Base-by-base conservation (phyloP, 169 alveolate genomes). In the Ichthyophthirius multifiliis region DNA sequence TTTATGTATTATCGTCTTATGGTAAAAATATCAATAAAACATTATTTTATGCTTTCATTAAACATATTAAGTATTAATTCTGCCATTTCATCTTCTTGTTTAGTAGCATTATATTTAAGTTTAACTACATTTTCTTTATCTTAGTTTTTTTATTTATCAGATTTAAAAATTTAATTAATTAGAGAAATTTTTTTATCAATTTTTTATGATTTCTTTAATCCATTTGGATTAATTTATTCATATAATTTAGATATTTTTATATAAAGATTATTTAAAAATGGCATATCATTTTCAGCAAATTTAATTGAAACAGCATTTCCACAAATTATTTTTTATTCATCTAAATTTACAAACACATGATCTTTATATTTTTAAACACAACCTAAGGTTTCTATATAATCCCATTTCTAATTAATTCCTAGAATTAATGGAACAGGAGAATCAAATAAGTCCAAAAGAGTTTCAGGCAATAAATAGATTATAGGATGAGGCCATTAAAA, bases 401-500 rank as follows among this genome's bases (percentile, higher is more conserved):
- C 12, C n/a, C 35, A 27, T 1, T 47, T 13, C 3, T 67, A 16
- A 18, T 67, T 67, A 1, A 67, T 30, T 39, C 77, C 77, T 30
- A 67, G n/a, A 18, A 67, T 37, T 2, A 67, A 18, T 12, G 77
- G 62, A 0, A 67, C 77, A 18, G 77, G 77, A 4, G 77, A 67
- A 20, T 67, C 77, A 37, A 67, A 67, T 0, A 67, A 32, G 1
- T 41, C 16, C 23, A 35, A 5, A 13, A 67, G 12, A 37, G 48
- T n/a, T 37, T 67, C 77, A 1, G 77, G 77, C n/a, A 67, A 44
- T 7, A 20, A 32, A 37, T 37, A 67, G 23, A 67, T 34, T 6
- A 67, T 67, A 5, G 77, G 77, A 67, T 67, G 45, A 13, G 77
- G 77, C 77, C 77, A 67, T 15, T 44, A 16, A 37, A 67, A 67